Base-by-base conservation (phyloP, 345 rosid species). In the Zanthoxylum bungeanum region DNA sequence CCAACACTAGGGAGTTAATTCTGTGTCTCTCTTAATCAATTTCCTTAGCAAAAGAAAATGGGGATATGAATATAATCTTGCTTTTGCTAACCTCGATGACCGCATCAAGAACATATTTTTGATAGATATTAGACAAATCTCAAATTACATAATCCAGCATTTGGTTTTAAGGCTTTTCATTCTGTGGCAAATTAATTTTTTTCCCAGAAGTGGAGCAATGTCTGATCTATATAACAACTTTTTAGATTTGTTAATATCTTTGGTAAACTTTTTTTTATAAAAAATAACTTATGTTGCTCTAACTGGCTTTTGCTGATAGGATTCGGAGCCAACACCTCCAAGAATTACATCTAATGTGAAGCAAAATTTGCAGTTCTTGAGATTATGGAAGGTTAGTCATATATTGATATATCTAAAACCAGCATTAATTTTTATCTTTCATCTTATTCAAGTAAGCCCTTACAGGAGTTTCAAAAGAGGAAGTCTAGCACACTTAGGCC, bases 321-420 rank as follows among this genome's bases (percentile, higher is more conserved):
- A 76, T 51, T 84, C 93, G n/a, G 88, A 87, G 49, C 68, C 85
- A 50, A 73, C 83, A 44, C 90, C 98, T 77, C 91, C 84, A 2
- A 85, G 98, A 83, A 94, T 94, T 70, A 94, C 89, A 69, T 87
- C 98, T 16, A 94, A 92, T 74, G 86, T 94, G 73, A 94, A 92
- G 87, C 95, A 92, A 85, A 94, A 85, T 77, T 80, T 94, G 82
- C 89, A 90, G 77, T 81, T 88, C 75, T 77, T 94, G 31, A 90
- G 58, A 84, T 60, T 87, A 70, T 90, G 95, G 97, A 94, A 94
- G 95, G 97, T 75, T 47, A 33, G 78, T 73, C 25, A 6, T 71
- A 27, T 27, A 27, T 10, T 55, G 33, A 36, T 22, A 58, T 30
- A 57, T 51, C 24, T 60, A 47, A 34, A 27, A n/a, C 16, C 36